Conservation (phyloP, 1,284 basidiomycete species). For the Cutaneotrichosporon curvatum region DNA sequence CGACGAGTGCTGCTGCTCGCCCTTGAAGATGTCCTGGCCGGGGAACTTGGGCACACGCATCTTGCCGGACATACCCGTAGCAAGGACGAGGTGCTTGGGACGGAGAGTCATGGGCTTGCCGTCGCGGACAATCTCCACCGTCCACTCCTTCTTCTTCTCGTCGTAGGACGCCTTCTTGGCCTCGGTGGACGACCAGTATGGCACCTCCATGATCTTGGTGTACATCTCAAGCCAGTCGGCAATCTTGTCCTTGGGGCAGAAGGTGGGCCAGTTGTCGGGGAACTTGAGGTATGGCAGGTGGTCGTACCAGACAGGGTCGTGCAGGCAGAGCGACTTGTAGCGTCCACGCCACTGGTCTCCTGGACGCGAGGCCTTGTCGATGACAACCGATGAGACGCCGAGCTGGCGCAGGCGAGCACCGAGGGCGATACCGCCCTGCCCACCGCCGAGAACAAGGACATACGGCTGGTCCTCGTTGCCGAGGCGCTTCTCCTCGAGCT, state of each 20-base stretch:
- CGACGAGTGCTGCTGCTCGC: constrained; percentile 52
- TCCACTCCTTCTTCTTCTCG: constrained; percentile 46
- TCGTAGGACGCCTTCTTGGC: constrained; percentile 48
- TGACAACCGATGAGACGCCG: constrained; percentile 39
- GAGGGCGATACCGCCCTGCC: constrained; percentile 22
- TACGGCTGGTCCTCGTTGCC: constrained; percentile 22
- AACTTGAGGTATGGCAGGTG: constrained; percentile 49
- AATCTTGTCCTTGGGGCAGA: constrained; percentile 51
- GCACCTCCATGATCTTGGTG: constrained; percentile 30
- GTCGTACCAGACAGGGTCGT: constrained; percentile 53
- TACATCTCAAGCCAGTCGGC: constrained; percentile 36
- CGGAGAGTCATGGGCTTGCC: constrained; percentile 50
- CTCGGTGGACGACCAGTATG: constrained; percentile 46
- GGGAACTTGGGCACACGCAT: constrained; percentile 14
- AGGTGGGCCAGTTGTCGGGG: constrained; percentile 54
- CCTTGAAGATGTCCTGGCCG: constrained; percentile 51
- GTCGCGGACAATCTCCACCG: constrained; percentile 48
- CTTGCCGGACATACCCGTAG: constrained; percentile 18
- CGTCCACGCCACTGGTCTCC: constrained; percentile 49
- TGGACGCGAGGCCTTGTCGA: constrained; percentile 40
- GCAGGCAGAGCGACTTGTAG: constrained; percentile 56
- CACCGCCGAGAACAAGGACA: constrained; percentile 23
- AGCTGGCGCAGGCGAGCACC: constrained; percentile 45
- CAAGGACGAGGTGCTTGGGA: constrained; percentile 36
- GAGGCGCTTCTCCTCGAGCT: constrained; percentile 23